phyloP scores from a whole-genome alignment of 129 eudicot genomes.

The Saposhnikovia divaricata region DNA sequence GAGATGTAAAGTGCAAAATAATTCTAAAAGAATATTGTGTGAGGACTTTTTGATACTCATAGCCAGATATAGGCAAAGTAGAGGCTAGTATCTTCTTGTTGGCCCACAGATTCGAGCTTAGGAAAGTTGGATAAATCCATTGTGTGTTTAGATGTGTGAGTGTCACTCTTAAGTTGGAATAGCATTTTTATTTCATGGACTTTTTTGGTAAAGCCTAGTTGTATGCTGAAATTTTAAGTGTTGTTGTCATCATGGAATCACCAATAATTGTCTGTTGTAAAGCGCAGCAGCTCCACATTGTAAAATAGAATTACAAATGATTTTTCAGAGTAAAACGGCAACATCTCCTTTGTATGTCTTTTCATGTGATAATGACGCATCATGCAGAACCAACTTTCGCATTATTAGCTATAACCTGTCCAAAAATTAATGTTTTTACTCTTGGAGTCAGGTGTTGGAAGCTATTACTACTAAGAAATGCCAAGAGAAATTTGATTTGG shows the following conservation, averaged over 20 bases:
- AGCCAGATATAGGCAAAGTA: background rate
- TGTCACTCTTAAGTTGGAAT: background rate
- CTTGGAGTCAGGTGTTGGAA: slow-evolving; percentile 49
- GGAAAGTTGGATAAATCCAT: background rate
- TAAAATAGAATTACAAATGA: background rate
- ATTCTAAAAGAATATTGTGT: background rate
- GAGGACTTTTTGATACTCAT: background rate
- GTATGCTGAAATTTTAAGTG: background rate
- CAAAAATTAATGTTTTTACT: background rate
- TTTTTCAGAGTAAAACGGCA: background rate
- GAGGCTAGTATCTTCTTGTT: background rate
- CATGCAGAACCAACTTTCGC: background rate
- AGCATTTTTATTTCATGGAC: background rate
- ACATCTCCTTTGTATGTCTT: background rate
- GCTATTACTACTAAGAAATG: slow-evolving; percentile 78
- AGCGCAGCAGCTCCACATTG: background rate
- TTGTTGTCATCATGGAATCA: background rate
- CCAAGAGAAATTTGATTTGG: slow-evolving; percentile 59
- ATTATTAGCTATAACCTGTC: background rate
- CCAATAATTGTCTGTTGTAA: background rate
- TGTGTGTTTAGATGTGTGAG: background rate
- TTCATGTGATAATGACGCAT: background rate
- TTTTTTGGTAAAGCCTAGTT: background rate
- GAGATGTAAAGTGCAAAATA: background rate
- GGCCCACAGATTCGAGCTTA: background rate